Conservation (phyloP, 1,284 basidiomycete genomes). For the Ustilago trichophora region DNA sequence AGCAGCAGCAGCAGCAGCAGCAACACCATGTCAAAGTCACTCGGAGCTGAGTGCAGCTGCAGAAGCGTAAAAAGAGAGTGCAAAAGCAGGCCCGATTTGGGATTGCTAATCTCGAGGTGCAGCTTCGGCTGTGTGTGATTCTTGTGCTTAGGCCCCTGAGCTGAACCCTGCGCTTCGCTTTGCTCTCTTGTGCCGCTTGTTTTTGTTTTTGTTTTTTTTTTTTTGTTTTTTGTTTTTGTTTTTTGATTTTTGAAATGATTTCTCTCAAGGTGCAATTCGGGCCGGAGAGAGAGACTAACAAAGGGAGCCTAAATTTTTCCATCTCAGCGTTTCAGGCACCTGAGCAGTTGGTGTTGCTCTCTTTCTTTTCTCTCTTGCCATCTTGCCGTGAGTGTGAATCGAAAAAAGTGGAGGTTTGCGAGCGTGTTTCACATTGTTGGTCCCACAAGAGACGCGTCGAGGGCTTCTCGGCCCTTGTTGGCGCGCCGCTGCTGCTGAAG, state of each 20-base stretch:
- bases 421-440: slow-evolving; percentile 1
- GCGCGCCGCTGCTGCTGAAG: too few relatives aligned
- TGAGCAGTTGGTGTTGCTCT: slow-evolving; percentile 8
- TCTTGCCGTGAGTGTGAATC: not conserved
- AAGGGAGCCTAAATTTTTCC: too few relatives aligned
- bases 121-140: not conserved
- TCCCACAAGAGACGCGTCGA: slow-evolving; percentile 4
- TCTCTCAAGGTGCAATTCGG: not conserved
- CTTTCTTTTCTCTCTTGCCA: not conserved
- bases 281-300: not conserved
- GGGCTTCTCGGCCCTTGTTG: not conserved
- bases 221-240: not conserved
- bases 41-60: too few relatives aligned
- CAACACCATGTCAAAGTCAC: too few relatives aligned
- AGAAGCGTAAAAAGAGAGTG: not conserved
- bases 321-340: too few relatives aligned
- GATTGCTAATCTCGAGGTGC: not conserved
- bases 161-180: slow-evolving; percentile 17
- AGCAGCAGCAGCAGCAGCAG: too few relatives aligned
- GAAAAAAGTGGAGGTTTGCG: slow-evolving; percentile 8
- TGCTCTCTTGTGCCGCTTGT: not conserved
- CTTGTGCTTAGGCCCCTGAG: slow-evolving; percentile 14
- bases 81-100: too few relatives aligned
- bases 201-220: not conserved
- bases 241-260: not conserved